Base-by-base conservation (phyloP, 1,139 yeast species). In the Magnusiomyces paraingens region DNA sequence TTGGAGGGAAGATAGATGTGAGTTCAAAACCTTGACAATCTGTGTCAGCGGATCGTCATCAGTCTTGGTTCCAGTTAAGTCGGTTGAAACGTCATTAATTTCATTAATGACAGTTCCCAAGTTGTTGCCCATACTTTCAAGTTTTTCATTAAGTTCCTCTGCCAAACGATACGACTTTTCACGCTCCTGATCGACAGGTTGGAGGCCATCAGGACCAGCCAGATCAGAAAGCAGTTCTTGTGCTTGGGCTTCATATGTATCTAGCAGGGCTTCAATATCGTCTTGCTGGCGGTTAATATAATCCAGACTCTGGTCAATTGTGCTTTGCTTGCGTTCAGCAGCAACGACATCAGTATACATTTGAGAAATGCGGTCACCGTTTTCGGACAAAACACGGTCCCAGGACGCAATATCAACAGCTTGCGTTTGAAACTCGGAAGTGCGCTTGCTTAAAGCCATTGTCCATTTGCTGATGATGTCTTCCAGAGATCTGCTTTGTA, bases 391-490 rank as follows among this genome's bases (percentile, higher is more conserved):
- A 36, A 85, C 82, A 56, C 81, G 80, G 69, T 94, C 99, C 96
- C 97, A 91, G 53, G 79, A 78, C 58, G 84, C 83, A 29, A 91
- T 83, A 58, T 84, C 86, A 18, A 76, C 72, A 18, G 96, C 85
- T 65, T 87, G 94, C n/a, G 77, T 70, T 57, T 84, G 85, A 70
- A 91, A 93, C 40, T 87, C 83, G 32, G 77, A 76, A 1, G 93
- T 80, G 0, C 95, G 83, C 21, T 80, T 77, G 2, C 91, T 77
- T 57, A 93, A 73, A 62, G 94, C 95, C 56, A 82, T 81, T 1
- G 97, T 86, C 99, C 99, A 94, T 70, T 86, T 90, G 36, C 90
- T 81, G 52, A 94, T 86, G 59, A 93, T 78, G 67, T 93, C 99
- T 64, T 93, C 99, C 67, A 94, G 75, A 1, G 96, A 89, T 67